Conservation (phyloP, 1,284 basidiomycete species). For the Moniliella sp. region DNA sequence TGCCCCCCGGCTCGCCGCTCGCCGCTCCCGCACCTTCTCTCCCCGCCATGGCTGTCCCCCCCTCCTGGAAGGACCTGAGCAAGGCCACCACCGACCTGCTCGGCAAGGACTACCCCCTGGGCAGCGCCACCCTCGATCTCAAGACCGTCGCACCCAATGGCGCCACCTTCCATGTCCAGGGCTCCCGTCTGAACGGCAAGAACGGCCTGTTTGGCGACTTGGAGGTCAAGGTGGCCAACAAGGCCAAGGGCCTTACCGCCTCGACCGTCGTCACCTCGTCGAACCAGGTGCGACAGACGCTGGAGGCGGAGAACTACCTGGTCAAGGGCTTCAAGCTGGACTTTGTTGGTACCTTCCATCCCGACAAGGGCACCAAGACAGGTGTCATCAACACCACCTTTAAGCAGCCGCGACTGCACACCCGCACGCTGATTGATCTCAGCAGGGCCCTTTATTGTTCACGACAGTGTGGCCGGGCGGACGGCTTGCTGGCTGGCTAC, state of each 20-base stretch:
- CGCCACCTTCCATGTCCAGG: conserved; percentile 36
- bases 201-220: conserved; percentile 31
- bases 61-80: conserved; percentile 40
- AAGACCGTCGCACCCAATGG: conserved; percentile 70
- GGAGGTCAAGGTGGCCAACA: conserved; percentile 32
- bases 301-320: conserved; percentile 93
- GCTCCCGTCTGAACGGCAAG: conserved; percentile 29
- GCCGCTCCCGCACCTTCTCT: too few relatives aligned
- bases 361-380: conserved; percentile 57
- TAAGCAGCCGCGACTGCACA: conserved; percentile 91
- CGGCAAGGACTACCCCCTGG: conserved; percentile 53
- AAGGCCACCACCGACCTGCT: conserved; percentile 78
- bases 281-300: conserved; percentile 65
- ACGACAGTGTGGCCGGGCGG: too few relatives aligned
- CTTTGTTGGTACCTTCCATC: conserved; percentile 59
- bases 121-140: conserved; percentile 40
- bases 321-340: conserved; percentile 91
- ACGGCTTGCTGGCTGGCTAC: conserved; percentile 87
- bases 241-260: conserved; percentile 28
- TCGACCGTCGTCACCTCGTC: conserved; percentile 54
- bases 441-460: too few relatives aligned
- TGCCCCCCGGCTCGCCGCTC: too few relatives aligned
- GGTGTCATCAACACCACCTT: conserved; percentile 63
- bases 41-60: too few relatives aligned
- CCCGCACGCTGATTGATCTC: conserved; percentile 69